Conservation (phyloP, 768 basidiomycete species). For the Asterophora parasitica region DNA sequence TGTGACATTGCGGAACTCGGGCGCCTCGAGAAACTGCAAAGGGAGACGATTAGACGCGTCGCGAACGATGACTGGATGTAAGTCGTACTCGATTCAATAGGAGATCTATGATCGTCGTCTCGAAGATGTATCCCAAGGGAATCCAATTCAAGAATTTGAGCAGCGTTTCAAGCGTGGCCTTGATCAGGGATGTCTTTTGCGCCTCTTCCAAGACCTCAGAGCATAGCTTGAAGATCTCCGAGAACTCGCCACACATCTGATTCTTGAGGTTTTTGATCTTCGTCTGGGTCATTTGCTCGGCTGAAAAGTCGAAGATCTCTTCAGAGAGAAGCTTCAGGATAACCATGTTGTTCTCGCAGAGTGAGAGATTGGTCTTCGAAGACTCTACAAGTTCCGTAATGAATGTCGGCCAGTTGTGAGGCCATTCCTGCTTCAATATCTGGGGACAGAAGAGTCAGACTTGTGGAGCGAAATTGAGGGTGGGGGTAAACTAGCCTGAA, state of each 20-base stretch:
- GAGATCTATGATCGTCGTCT: slow-evolving; percentile 94
- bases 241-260: slow-evolving; percentile 96
- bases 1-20: slow-evolving; percentile 96
- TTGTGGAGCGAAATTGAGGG: slow-evolving; percentile 4
- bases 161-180: slow-evolving; percentile 90
- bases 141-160: slow-evolving; percentile 99
- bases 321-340: slow-evolving; percentile 96
- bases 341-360: slow-evolving; percentile 99
- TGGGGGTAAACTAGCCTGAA: slow-evolving; percentile 60
- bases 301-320: slow-evolving; percentile 98
- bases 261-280: slow-evolving; percentile 98
- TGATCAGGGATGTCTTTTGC: slow-evolving; percentile 93
- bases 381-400: slow-evolving; percentile 96
- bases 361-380: slow-evolving; percentile 90
- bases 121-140: slow-evolving; percentile 97
- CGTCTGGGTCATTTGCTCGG: slow-evolving; percentile 96
- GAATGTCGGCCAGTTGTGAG: slow-evolving; percentile 97
- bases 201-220: slow-evolving; percentile 96
- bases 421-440: slow-evolving; percentile 99
- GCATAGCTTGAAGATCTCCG: slow-evolving; percentile 96
- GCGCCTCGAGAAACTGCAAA: slow-evolving; percentile 86
- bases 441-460: slow-evolving; percentile 28
- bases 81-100: slow-evolving; percentile 78
- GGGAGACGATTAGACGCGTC: slow-evolving; percentile 12
- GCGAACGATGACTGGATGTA: slow-evolving; percentile 2